Evolutionary conservation across 2,329 filamentous ascomycete genomes (phyloP).

Genomic region (Trichoderma sp.): DNA sequence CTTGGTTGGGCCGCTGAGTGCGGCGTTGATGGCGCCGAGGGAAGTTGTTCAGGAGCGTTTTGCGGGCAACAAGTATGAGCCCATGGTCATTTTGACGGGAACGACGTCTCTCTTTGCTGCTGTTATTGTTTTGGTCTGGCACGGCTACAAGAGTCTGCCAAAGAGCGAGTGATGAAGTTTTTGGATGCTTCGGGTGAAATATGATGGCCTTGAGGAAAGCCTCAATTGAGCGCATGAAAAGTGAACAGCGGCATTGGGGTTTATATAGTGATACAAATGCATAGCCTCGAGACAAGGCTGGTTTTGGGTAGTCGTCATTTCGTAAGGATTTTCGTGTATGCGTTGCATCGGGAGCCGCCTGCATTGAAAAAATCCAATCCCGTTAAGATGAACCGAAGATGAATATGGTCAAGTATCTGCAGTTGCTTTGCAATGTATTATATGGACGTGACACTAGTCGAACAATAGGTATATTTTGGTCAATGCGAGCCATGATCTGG

Average conservation of each 20-base stretch:
- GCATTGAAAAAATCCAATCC: background rate
- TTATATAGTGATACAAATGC: background rate
- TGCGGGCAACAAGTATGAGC: constrained; percentile 26
- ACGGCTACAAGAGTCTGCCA: constrained; percentile 8
- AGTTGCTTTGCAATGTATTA: too few species aligned
- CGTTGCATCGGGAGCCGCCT: background rate
- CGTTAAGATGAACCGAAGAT: too few species aligned
- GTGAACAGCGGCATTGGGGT: background rate
- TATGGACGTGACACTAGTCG: too few species aligned
- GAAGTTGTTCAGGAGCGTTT: constrained; percentile 32
- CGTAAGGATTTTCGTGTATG: too few species aligned
- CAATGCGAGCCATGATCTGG: too few species aligned
- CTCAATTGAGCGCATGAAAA: background rate
- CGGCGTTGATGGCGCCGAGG: constrained; percentile 29
- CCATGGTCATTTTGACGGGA: constrained; percentile 27
- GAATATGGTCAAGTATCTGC: too few species aligned
- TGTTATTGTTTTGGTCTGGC: constrained; percentile 22
- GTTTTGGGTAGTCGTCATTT: background rate
- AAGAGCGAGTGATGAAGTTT: background rate
- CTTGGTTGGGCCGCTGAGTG: constrained; percentile 36
- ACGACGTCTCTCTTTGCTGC: constrained; percentile 22
- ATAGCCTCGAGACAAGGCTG: background rate
- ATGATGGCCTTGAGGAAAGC: background rate
- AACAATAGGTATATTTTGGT: too few species aligned
- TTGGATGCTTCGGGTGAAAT: background rate